phyloP scores from a whole-genome alignment of 805 yeast species.

The Candida coquimbonensis region DNA sequence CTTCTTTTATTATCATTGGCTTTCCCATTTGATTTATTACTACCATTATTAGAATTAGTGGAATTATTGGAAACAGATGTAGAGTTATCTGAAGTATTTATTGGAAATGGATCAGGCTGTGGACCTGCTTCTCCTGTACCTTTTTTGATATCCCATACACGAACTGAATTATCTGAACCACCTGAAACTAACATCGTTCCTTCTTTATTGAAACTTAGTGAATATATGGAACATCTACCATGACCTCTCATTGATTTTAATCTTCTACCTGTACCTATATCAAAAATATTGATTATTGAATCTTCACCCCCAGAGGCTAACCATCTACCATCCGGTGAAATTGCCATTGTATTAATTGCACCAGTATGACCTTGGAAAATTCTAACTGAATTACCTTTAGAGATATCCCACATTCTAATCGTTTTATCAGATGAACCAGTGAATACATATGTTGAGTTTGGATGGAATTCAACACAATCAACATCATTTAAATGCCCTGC shows the following conservation, averaged over 20 bases:
- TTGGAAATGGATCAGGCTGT: constrained; percentile 63
- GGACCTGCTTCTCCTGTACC: constrained; percentile 76
- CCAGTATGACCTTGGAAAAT: constrained; percentile 89
- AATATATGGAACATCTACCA: constrained; percentile 79
- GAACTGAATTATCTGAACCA: constrained; percentile 85
- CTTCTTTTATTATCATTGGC: constrained; percentile 45
- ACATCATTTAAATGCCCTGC: constrained; percentile 98
- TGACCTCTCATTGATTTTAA: constrained; percentile 93
- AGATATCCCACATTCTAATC: constrained; percentile 96
- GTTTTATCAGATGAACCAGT: constrained; percentile 96
- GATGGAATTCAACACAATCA: constrained; percentile 91
- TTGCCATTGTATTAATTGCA: constrained; percentile 79
- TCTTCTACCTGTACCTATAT: constrained; percentile 83
- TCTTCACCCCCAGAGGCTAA: constrained; percentile 94
- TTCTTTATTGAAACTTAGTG: constrained; percentile 77
- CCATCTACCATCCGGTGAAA: constrained; percentile 96
- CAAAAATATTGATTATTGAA: constrained; percentile 85
- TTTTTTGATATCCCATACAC: constrained; percentile 93
- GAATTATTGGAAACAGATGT: constrained; percentile 17
- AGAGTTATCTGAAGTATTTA: constrained; percentile 28
- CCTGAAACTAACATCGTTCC: constrained; percentile 87
- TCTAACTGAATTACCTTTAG: constrained; percentile 82
- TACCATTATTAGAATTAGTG: constrained; percentile 5
- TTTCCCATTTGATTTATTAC: constrained; percentile 24
- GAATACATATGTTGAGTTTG: constrained; percentile 88